Conservation (phyloP, 768 basidiomycete species). For the Termitomyces sp. region DNA sequence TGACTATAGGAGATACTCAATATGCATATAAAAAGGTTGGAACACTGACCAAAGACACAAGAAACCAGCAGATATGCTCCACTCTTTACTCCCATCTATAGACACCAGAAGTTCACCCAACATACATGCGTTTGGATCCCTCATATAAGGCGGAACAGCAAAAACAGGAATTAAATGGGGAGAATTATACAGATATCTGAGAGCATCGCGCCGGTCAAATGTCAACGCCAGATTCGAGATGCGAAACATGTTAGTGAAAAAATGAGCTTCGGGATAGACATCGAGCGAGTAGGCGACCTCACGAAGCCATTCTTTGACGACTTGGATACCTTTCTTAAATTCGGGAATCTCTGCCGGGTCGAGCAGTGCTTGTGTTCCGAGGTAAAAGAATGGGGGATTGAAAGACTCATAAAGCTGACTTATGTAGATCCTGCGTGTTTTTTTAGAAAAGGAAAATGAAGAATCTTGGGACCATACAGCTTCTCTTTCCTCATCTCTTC, state of each 20-base stretch:
- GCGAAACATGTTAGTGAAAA: conserved; percentile 36
- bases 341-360: conserved; percentile 32
- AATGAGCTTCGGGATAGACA: conserved; percentile 17
- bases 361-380: conserved; percentile 38
- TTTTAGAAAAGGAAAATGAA: neutral
- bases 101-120: conserved; percentile 18
- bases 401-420: conserved; percentile 41
- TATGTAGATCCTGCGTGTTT: conserved; percentile 36
- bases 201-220: conserved; percentile 30
- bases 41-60: conserved; percentile 33
- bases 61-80: conserved; percentile 29
- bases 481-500: conserved; percentile 13
- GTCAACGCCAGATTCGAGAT: conserved; percentile 29
- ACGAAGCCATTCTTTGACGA: conserved; percentile 42
- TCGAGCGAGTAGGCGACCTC: conserved; percentile 30
- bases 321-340: conserved; percentile 25
- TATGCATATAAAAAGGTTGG: neutral
- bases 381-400: conserved; percentile 37
- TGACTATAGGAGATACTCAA: conserved; percentile 29
- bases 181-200: conserved; percentile 26
- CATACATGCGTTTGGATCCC: neutral
- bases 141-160: conserved; percentile 10
- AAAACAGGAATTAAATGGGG: neutral
- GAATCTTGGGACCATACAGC: conserved; percentile 13
- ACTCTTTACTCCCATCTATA: conserved; percentile 20